These are phyloP conservation scores for Aureobasidium sp. DNA, from an alignment of 2,329 filamentous ascomycete species.

Conservation along the genomic window DNA sequence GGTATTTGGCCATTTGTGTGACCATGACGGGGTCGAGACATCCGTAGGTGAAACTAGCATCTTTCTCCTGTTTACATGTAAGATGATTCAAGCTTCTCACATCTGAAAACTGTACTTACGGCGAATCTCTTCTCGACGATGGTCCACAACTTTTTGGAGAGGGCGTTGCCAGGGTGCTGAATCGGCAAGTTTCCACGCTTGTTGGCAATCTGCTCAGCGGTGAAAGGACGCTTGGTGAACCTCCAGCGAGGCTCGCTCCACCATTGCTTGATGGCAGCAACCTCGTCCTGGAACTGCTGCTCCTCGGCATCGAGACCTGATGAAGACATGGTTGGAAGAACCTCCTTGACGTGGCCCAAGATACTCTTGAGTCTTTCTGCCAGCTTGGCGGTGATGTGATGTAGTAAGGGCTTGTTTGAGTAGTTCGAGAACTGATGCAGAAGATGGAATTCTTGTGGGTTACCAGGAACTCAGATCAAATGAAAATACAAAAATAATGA, in stretches of 20 bases:
- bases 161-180: constrained; percentile 79
- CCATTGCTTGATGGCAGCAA: constrained; percentile 85
- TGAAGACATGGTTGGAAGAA: constrained; percentile 5
- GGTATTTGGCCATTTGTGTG: constrained; percentile 98
- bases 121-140: constrained; percentile 81
- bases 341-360: constrained; percentile 7
- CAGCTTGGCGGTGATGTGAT: constrained; percentile 8
- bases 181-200: constrained; percentile 90
- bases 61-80: constrained; percentile 52
- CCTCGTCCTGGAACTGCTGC: constrained; percentile 68
- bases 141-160: constrained; percentile 90
- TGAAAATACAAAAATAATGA: not conserved
- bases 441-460: not conserved
- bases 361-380: constrained; percentile 12
- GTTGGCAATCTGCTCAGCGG: constrained; percentile 90
- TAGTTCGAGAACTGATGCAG: not conserved
- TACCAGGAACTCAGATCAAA: not conserved
- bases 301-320: constrained; percentile 52
- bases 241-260: constrained; percentile 90
- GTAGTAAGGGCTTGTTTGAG: not conserved
- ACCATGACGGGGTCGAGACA: constrained; percentile 97
- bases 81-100: too few species aligned
- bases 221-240: constrained; percentile 85
- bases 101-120: constrained; percentile 40
- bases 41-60: constrained; percentile 91